phyloP scores from a whole-genome alignment of 1,284 basidiomycete species.

The Ustilago hordei region DNA sequence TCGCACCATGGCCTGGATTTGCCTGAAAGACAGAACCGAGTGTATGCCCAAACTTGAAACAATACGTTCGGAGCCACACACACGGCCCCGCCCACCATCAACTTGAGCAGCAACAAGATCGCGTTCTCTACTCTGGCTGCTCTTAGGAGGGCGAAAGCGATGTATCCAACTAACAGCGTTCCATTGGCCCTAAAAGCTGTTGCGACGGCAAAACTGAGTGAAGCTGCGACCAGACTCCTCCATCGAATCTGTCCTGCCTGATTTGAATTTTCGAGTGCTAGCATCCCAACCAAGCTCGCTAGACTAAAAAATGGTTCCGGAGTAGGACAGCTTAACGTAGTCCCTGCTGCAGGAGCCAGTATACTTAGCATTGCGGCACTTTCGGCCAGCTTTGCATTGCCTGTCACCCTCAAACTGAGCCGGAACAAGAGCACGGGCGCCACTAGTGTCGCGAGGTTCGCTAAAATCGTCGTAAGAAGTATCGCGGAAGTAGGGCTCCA shows the following conservation, averaged over 20 bases:
- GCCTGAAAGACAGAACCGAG: constrained; percentile 75
- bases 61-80: constrained; percentile 75
- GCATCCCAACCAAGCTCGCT: constrained; percentile 68
- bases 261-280: constrained; percentile 13
- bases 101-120: not conserved
- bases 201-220: constrained; percentile 77
- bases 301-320: constrained; percentile 87
- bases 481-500: constrained; percentile 56
- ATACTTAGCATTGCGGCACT: constrained; percentile 79
- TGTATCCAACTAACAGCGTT: constrained; percentile 78
- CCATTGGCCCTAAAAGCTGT: constrained; percentile 84
- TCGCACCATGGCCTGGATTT: constrained; percentile 77
- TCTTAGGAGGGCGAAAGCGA: constrained; percentile 54
- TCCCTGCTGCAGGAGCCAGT: constrained; percentile 80
- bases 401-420: constrained; percentile 63
- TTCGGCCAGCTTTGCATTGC: constrained; percentile 74
- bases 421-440: constrained; percentile 74
- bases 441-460: constrained; percentile 69
- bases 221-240: constrained; percentile 74
- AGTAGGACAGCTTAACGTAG: constrained; percentile 79
- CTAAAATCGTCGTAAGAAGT: constrained; percentile 33
- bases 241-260: not conserved
- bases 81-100: not conserved
- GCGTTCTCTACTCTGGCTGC: not conserved
- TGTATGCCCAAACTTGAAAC: constrained; percentile 79